Evolutionary conservation across 2,329 filamentous ascomycete species (phyloP).

Genomic region (Lizonia empirigonia): DNA sequence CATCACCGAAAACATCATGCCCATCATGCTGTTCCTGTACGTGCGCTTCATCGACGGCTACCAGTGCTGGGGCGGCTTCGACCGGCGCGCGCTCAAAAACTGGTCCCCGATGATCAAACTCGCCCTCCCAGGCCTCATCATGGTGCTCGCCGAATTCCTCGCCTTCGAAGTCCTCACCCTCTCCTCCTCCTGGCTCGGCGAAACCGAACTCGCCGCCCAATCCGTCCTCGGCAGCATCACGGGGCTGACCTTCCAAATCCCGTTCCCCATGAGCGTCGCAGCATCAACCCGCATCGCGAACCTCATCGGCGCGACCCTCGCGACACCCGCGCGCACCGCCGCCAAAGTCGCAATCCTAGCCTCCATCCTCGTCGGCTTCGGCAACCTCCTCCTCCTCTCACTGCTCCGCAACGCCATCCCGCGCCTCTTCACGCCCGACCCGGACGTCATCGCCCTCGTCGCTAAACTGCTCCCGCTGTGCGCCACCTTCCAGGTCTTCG

Average conservation of each 20-base stretch:
- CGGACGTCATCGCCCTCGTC: constrained; percentile 70
- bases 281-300: constrained; percentile 89
- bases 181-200: constrained; percentile 78
- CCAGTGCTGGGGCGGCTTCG: constrained; percentile 83
- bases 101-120: constrained; percentile 87
- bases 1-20: constrained; percentile 76
- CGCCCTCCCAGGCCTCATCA: constrained; percentile 85
- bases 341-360: constrained; percentile 76
- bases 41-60: constrained; percentile 72
- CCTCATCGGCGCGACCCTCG: constrained; percentile 83
- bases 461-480: constrained; percentile 76
- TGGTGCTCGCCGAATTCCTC: constrained; percentile 92
- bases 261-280: constrained; percentile 89
- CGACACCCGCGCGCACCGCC: constrained; percentile 77
- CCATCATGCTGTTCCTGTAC: constrained; percentile 73
- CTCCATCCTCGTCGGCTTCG: constrained; percentile 72
- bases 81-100: constrained; percentile 70
- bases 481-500: constrained; percentile 88
- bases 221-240: constrained; percentile 80
- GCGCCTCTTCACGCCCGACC: constrained; percentile 71
- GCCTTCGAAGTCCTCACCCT: constrained; percentile 92
- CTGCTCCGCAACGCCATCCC: constrained; percentile 75
- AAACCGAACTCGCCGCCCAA: constrained; percentile 83
- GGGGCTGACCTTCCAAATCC: constrained; percentile 84
- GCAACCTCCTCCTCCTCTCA: constrained; percentile 76